phyloP scores from a whole-genome alignment of 1,139 yeast species.

The Blastobotrys serpentis region DNA sequence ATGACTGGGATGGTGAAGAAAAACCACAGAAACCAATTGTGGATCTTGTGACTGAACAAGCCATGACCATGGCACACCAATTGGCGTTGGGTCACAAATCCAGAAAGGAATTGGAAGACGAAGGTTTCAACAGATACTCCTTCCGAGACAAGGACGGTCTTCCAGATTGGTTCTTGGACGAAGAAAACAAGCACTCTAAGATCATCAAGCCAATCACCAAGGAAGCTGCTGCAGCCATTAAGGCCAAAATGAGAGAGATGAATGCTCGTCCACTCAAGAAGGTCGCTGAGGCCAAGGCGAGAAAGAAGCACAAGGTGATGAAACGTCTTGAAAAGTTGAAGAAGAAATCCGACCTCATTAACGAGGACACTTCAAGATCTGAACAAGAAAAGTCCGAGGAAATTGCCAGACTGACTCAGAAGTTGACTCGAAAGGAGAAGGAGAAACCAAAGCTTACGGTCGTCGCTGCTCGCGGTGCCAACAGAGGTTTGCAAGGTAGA shows the following conservation, averaged over 20 bases:
- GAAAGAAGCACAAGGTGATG: constrained; percentile 93
- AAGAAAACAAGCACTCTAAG: constrained; percentile 83
- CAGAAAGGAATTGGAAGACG: constrained; percentile 81
- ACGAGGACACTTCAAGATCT: constrained; percentile 81
- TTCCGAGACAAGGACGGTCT: constrained; percentile 87
- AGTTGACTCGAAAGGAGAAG: constrained; percentile 66
- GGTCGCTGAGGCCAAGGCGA: constrained; percentile 94
- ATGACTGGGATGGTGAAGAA: constrained; percentile 34
- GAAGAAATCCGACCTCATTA: constrained; percentile 90
- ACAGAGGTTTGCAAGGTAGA: constrained; percentile 87
- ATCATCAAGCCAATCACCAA: constrained; percentile 89
- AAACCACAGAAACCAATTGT: constrained; percentile 44
- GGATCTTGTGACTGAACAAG: constrained; percentile 89
- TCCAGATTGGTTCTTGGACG: constrained; percentile 96
- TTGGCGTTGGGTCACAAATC: constrained; percentile 84
- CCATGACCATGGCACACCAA: constrained; percentile 97
- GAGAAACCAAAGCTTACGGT: constrained; percentile 80
- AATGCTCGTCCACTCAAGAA: constrained; percentile 98
- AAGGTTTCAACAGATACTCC: constrained; percentile 87
- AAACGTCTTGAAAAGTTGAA: constrained; percentile 84
- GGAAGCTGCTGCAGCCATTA: constrained; percentile 91
- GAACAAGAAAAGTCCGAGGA: constrained; percentile 95
- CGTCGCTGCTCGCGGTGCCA: constrained; percentile 85
- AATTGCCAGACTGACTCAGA: constrained; percentile 80
- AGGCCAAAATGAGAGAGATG: constrained; percentile 82